phyloP scores from a whole-genome alignment of 129 eudicot genomes.

The Flaveria linearis region DNA sequence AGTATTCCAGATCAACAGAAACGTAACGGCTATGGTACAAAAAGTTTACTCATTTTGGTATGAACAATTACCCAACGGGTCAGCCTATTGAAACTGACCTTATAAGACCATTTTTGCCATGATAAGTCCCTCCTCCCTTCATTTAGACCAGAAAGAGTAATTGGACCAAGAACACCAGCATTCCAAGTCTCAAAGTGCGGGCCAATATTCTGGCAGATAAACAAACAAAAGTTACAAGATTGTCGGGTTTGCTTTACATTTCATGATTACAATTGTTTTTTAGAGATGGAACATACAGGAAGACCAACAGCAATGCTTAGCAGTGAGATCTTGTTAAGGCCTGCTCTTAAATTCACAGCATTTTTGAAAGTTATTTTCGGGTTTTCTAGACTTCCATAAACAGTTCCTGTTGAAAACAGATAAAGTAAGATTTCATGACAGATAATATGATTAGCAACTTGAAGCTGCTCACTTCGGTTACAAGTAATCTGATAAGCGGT shows the following conservation, averaged over 20 bases:
- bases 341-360: slow-evolving; percentile 66
- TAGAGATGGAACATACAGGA: slow-evolving; percentile 62
- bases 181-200: slow-evolving; percentile 91
- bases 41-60: neutral
- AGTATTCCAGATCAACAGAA: neutral
- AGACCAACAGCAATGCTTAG: slow-evolving; percentile 98
- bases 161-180: slow-evolving; percentile 97
- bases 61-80: neutral
- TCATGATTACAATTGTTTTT: neutral
- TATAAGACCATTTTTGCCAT: slow-evolving; percentile 99
- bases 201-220: slow-evolving; percentile 71
- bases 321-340: slow-evolving; percentile 75
- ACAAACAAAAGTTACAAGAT: slow-evolving; percentile 11
- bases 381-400: slow-evolving; percentile 83
- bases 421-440: neutral
- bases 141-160: slow-evolving; percentile 73
- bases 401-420: slow-evolving; percentile 62
- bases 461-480: neutral
- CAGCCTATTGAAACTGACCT: slow-evolving; percentile 43
- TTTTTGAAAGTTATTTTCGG: slow-evolving; percentile 70
- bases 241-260: neutral
- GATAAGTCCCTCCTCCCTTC: slow-evolving; percentile 90
- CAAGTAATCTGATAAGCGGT: neutral
- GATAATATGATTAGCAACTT: neutral
- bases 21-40: too few relatives aligned